Percentiles rank a stretch among this genome's conserved stretches.
Evolutionary conservation across 192 early-diverging fungal species (phyloP).

Genomic region (Linnemannia zychae): DNA sequence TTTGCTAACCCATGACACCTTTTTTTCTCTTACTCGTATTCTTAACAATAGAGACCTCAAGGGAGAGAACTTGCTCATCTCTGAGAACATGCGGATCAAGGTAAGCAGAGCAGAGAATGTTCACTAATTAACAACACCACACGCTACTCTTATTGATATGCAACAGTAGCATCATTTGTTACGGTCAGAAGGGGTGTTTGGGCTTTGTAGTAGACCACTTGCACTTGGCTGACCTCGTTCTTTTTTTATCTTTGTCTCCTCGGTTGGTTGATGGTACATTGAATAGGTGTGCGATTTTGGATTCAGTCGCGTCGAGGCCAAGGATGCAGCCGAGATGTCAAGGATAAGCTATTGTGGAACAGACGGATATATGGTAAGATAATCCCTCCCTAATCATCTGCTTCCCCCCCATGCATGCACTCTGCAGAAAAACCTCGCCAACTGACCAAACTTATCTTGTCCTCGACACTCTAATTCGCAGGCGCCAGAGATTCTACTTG

Average conservation of each 20-base stretch:
- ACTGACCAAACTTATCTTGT: too few relatives aligned
- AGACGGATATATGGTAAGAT: conserved; percentile 54
- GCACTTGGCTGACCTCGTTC: not conserved
- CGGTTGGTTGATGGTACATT: not conserved
- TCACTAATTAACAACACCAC: not conserved
- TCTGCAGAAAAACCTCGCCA: too few relatives aligned
- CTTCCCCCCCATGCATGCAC: not conserved
- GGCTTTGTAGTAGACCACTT: not conserved
- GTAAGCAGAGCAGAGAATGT: not conserved
- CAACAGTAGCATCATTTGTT: not conserved
- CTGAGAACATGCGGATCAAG: conserved; percentile 56
- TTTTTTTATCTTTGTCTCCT: not conserved
- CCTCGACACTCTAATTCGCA: not conserved
- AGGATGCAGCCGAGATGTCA: conserved; percentile 47
- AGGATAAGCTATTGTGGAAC: conserved; percentile 55
- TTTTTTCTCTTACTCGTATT: not conserved
- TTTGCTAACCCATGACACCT: not conserved
- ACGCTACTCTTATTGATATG: not conserved
- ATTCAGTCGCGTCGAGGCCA: conserved; percentile 50
- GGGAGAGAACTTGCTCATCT: conserved; percentile 51
- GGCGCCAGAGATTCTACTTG: conserved; percentile 55
- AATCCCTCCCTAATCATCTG: not conserved
- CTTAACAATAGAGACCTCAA: conserved; percentile 35
- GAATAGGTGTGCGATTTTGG: conserved; percentile 54
- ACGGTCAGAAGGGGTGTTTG: conserved; percentile 10